Conservation (phyloP, 805 yeast genomes). For the Schizosaccharomyces lindneri region DNA sequence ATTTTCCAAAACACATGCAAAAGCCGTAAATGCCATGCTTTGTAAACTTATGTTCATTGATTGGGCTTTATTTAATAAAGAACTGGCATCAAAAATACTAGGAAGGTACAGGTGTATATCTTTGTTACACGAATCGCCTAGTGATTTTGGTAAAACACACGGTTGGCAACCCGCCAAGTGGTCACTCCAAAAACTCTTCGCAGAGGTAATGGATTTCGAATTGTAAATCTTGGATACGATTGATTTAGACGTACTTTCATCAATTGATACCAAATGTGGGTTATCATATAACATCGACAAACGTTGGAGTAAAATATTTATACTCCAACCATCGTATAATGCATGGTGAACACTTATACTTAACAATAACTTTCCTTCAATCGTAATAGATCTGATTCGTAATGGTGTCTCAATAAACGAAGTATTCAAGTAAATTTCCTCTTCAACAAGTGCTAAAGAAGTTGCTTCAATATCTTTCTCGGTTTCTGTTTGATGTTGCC, state of each 20-base stretch:
- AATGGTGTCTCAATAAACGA: neutral
- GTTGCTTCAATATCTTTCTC: no score
- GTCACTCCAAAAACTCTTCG: neutral
- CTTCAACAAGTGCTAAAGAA: neutral
- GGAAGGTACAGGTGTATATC: neutral
- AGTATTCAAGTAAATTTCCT: neutral
- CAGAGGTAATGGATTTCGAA: neutral
- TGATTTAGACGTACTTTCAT: neutral
- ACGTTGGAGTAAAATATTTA: neutral
- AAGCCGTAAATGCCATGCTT: neutral
- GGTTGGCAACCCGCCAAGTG: neutral
- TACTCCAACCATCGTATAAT: constrained; percentile 8
- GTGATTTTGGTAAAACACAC: neutral
- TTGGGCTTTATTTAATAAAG: neutral
- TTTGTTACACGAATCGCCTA: neutral
- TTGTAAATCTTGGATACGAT: neutral
- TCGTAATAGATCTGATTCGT: neutral
- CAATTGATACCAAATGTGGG: no score
- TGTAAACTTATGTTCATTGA: neutral
- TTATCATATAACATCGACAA: neutral
- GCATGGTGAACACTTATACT: constrained; percentile 8
- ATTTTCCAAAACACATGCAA: neutral
- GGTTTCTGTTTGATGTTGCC: no score
- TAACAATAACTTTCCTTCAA: neutral
- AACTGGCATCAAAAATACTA: neutral